A percentile compares a stretch with the other conserved stretches of the same genome.
These are phyloP conservation scores for Hymenoscyphus repandus DNA, from an alignment of 2,329 filamentous ascomycete genomes.

Conservation along the genomic window DNA sequence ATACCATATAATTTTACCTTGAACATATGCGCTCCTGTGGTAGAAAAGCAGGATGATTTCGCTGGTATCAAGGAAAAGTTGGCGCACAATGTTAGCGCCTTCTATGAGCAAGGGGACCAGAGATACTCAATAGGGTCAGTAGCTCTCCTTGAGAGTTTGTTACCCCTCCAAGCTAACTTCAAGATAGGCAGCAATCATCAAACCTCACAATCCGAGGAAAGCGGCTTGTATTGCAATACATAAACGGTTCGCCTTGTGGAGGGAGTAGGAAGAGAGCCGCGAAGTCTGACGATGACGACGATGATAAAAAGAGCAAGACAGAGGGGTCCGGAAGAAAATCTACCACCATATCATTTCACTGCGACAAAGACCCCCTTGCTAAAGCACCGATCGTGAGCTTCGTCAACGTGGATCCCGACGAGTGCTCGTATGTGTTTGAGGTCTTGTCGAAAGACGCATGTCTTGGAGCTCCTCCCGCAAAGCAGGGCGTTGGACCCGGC, in stretches of 20 bases:
- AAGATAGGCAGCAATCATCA: conserved; percentile 50
- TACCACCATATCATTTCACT: conserved; percentile 86
- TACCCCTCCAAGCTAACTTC: conserved; percentile 13
- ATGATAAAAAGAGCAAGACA: conserved; percentile 29
- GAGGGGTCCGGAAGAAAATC: conserved; percentile 56
- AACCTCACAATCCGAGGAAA: conserved; percentile 57
- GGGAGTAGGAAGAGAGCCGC: conserved; percentile 35
- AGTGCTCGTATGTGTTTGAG: conserved; percentile 95
- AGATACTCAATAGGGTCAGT: conserved; percentile 71
- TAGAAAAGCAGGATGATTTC: conserved; percentile 58
- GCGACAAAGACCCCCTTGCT: conserved; percentile 72
- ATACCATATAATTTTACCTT: conserved; percentile 77
- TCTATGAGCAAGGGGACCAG: conserved; percentile 61
- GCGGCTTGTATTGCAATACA: conserved; percentile 74
- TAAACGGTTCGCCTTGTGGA: conserved; percentile 69
- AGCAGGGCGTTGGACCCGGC: conserved; percentile 64
- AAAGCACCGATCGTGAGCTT: conserved; percentile 72
- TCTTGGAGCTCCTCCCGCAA: conserved; percentile 59
- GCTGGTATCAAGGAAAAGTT: conserved; percentile 55
- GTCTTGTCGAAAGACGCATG: conserved; percentile 82
- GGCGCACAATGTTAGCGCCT: conserved; percentile 75
- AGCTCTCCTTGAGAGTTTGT: neutral
- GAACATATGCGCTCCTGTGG: conserved; percentile 75
- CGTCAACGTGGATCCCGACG: conserved; percentile 75
- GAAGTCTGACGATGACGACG: conserved; percentile 24